phyloP scores from a whole-genome alignment of 2,329 filamentous ascomycete species.

The Cladophialophora carrionii region DNA sequence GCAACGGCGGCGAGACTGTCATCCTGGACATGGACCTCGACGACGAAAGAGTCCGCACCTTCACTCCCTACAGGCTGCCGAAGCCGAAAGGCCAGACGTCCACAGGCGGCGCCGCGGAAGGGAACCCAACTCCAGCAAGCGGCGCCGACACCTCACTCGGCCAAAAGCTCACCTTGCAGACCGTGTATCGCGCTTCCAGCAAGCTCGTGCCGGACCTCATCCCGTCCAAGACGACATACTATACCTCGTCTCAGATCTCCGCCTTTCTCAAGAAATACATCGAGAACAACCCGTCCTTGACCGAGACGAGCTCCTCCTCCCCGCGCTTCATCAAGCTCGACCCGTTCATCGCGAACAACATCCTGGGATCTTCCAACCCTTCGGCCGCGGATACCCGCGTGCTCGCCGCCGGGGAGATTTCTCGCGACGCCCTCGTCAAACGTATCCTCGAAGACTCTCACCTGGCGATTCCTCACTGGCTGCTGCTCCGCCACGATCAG shows the following conservation, averaged over 20 bases:
- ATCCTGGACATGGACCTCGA: constrained; percentile 68
- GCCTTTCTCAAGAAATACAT: constrained; percentile 62
- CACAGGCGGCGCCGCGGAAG: constrained; percentile 45
- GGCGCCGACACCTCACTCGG: constrained; percentile 47
- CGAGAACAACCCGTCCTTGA: constrained; percentile 39
- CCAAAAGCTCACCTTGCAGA: constrained; percentile 53
- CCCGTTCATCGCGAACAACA: constrained; percentile 64
- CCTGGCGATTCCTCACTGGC: constrained; percentile 59
- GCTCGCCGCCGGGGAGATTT: constrained; percentile 60
- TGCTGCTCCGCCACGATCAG: constrained; percentile 57
- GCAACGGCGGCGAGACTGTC: constrained; percentile 65
- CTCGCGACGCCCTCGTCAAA: constrained; percentile 64
- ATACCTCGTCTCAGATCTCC: constrained; percentile 63
- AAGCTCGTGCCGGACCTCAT: constrained; percentile 62
- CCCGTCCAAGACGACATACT: constrained; percentile 57
- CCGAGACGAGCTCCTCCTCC: constrained; percentile 33
- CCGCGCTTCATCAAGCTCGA: constrained; percentile 65
- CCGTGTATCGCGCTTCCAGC: constrained; percentile 60
- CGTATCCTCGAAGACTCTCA: constrained; percentile 57
- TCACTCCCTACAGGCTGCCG: constrained; percentile 65
- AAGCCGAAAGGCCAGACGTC: constrained; percentile 57
- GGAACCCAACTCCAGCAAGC: constrained; percentile 38
- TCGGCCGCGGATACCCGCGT: constrained; percentile 60
- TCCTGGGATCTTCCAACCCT: constrained; percentile 60
- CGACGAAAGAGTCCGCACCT: constrained; percentile 57